Evolutionary conservation across 164 flowering plant species (phyloP).

Genomic region (Annona cherimola): DNA sequence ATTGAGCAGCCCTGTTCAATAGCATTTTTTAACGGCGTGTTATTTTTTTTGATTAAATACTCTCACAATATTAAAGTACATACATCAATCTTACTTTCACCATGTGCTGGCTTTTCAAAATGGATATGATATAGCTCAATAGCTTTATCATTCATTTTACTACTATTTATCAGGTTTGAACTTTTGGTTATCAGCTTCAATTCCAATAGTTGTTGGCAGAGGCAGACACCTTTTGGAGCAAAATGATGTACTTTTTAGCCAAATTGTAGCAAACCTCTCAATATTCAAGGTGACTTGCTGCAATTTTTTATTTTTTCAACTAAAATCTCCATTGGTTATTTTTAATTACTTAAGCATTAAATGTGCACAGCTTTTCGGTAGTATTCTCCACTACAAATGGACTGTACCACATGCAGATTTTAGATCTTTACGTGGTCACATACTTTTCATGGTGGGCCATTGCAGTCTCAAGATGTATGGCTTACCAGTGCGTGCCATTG

Average conservation of each 20-base stretch:
- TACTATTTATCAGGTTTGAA: conserved; percentile 4
- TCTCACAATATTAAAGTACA: background rate
- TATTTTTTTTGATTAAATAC: too few species aligned
- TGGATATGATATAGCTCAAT: background rate
- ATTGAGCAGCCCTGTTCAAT: too few species aligned
- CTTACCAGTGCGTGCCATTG: background rate
- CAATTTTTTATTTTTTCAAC: conserved; percentile 1
- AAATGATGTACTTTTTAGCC: conserved; percentile 57
- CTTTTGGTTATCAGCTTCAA: conserved; percentile 8
- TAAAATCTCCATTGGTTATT: background rate
- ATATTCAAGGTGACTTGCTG: conserved; percentile 37
- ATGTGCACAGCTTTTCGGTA: background rate
- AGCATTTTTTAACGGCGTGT: too few species aligned
- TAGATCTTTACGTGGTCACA: too few species aligned
- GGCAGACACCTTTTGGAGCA: conserved; percentile 65
- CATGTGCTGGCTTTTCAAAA: background rate
- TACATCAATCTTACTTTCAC: too few species aligned
- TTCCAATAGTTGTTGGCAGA: conserved; percentile 41
- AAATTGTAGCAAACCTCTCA: conserved; percentile 52
- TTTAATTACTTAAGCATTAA: background rate
- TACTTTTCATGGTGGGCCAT: background rate
- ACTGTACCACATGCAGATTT: too few species aligned
- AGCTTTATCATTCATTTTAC: conserved; percentile 3
- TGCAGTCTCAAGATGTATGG: background rate
- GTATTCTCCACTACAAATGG: too few species aligned